Evolutionary conservation across 2,329 filamentous ascomycete genomes (phyloP).

Genomic region (Verticillium alfalfae): DNA sequence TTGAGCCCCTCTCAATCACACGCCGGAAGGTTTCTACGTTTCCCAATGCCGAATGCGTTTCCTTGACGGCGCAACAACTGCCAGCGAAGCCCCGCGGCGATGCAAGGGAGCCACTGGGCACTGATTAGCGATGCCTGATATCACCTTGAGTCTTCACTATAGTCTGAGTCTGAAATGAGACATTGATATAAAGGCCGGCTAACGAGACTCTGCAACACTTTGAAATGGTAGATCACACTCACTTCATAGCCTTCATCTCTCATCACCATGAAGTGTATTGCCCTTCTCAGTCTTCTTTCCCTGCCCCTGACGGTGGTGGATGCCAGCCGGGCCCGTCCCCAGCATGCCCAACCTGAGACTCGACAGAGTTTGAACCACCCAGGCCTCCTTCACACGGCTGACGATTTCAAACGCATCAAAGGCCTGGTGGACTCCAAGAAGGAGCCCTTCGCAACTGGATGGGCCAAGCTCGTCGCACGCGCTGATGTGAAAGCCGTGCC

Average conservation of each 20-base stretch:
- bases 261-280: background rate
- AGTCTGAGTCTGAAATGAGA: too few relatives aligned
- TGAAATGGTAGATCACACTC: background rate
- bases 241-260: background rate
- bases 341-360: background rate
- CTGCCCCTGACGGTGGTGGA: background rate
- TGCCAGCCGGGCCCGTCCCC: background rate
- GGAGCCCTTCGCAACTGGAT: slow-evolving; percentile 28
- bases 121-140: too few relatives aligned
- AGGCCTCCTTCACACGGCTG: slow-evolving; percentile 23
- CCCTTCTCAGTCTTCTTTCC: background rate
- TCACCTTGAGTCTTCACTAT: too few relatives aligned
- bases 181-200: background rate
- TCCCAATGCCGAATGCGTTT: too few relatives aligned
- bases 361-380: background rate
- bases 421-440: slow-evolving; percentile 22
- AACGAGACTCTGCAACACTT: too few relatives aligned
- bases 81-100: too few relatives aligned
- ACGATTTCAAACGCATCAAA: slow-evolving; percentile 33
- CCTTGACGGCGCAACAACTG: too few relatives aligned
- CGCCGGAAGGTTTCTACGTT: too few relatives aligned
- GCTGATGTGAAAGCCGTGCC: slow-evolving; percentile 21
- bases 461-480: slow-evolving; percentile 23
- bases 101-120: too few relatives aligned
- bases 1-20: too few relatives aligned